Conservation (phyloP, 2,329 filamentous ascomycete genomes). For the Pyrenophora teres region DNA sequence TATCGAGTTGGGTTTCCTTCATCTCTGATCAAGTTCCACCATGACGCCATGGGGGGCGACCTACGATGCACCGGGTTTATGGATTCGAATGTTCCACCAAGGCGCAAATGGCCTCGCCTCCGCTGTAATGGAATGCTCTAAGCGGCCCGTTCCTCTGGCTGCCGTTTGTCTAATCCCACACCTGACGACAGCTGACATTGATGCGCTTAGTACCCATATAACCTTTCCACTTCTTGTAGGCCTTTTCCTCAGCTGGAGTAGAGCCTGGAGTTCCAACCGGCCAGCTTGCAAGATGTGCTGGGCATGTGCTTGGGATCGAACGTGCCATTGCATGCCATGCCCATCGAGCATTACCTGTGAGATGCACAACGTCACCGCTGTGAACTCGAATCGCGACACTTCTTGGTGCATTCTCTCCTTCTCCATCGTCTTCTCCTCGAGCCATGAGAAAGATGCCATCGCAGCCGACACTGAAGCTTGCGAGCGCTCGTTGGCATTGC, state of each 20-base stretch:
- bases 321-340: constrained; percentile 97
- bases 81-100: neutral
- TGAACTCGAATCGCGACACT: constrained; percentile 57
- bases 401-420: constrained; percentile 35
- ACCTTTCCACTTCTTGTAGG: constrained; percentile 47
- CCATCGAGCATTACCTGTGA: constrained; percentile 79
- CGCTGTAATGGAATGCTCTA: constrained; percentile 2
- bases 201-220: constrained; percentile 49
- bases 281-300: constrained; percentile 74
- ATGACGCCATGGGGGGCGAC: constrained; percentile 1
- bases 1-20: neutral
- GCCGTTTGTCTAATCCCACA: constrained; percentile 40
- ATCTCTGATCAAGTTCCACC: constrained; percentile 1
- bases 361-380: constrained; percentile 89
- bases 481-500: constrained; percentile 76
- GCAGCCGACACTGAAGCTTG: constrained; percentile 88
- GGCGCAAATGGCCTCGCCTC: constrained; percentile 2
- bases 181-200: constrained; percentile 49
- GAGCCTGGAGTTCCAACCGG: constrained; percentile 55
- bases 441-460: constrained; percentile 84
- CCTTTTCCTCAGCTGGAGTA: constrained; percentile 37
- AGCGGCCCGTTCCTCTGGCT: constrained; percentile 10
- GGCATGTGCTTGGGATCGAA: constrained; percentile 79
- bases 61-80: neutral
- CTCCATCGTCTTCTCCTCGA: constrained; percentile 46